These are phyloP conservation scores for Huntiella moniliformis DNA, from an alignment of 2,329 filamentous ascomycete genomes.

Conservation along the genomic window DNA sequence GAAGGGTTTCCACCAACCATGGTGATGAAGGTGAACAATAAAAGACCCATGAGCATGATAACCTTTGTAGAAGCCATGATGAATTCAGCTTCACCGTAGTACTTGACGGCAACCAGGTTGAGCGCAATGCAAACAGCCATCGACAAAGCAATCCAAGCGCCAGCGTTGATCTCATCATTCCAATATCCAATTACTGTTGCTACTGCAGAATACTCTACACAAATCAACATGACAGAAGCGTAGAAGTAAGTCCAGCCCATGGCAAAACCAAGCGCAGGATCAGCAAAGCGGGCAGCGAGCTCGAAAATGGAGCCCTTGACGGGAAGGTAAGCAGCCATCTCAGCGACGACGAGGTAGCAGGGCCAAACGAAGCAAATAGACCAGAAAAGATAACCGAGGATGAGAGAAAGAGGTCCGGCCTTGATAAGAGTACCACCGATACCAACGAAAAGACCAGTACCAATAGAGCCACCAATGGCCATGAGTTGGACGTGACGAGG, in stretches of 20 bases:
- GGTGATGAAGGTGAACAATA: slow-evolving; percentile 45
- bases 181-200: slow-evolving; percentile 28
- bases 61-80: slow-evolving; percentile 39
- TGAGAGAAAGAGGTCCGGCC: slow-evolving; percentile 25
- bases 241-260: slow-evolving; percentile 34
- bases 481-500: slow-evolving; percentile 29
- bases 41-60: slow-evolving; percentile 31
- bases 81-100: slow-evolving; percentile 27
- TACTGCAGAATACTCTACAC: slow-evolving; percentile 26
- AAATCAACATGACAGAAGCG: slow-evolving; percentile 26
- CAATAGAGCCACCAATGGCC: slow-evolving; percentile 29
- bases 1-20: slow-evolving; percentile 51
- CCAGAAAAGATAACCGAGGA: slow-evolving; percentile 27
- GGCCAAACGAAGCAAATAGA: slow-evolving; percentile 27
- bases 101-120: slow-evolving; percentile 27
- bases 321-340: slow-evolving; percentile 39
- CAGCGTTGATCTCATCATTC: slow-evolving; percentile 24
- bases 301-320: slow-evolving; percentile 36
- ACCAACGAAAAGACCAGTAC: slow-evolving; percentile 27
- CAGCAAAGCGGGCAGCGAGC: slow-evolving; percentile 34
- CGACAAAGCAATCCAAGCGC: slow-evolving; percentile 30
- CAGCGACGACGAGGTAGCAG: slow-evolving; percentile 28
- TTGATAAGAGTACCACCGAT: slow-evolving; percentile 24
- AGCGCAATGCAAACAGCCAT: slow-evolving; percentile 27
- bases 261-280: slow-evolving; percentile 37